Conservation (phyloP, 2,329 filamentous ascomycete genomes). For the Zasmidium citrigriseum region DNA sequence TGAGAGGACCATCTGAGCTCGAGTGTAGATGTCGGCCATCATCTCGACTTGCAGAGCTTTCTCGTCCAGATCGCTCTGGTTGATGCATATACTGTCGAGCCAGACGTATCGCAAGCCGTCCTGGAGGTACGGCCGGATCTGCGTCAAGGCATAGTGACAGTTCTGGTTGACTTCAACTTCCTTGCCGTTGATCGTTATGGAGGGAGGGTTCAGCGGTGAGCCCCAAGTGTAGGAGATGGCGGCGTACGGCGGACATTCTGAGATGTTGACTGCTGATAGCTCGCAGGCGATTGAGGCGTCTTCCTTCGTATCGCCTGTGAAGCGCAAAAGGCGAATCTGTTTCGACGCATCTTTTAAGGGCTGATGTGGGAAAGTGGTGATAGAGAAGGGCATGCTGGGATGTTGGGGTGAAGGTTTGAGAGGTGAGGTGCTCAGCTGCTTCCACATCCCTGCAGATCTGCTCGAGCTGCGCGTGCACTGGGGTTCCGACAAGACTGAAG, state of each 20-base stretch:
- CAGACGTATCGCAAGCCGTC: constrained; percentile 3
- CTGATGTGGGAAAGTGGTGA: not conserved
- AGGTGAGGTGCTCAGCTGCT: not conserved
- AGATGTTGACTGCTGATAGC: not conserved
- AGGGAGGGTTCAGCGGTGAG: not conserved
- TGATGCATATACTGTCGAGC: constrained; percentile 17
- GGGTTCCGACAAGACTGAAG: not conserved
- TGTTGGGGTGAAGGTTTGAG: not conserved
- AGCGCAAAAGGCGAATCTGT: not conserved
- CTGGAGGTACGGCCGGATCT: not conserved
- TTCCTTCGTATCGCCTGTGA: not conserved
- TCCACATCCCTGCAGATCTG: not conserved
- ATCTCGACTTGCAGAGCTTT: constrained; percentile 13
- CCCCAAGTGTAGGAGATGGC: constrained; percentile 9
- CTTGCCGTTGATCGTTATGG: not conserved
- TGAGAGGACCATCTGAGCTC: constrained; percentile 5
- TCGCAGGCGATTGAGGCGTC: not conserved
- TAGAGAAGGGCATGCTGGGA: not conserved
- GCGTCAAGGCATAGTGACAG: constrained; percentile 1
- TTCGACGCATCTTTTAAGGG: not conserved
- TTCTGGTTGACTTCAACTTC: not conserved
- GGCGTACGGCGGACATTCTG: not conserved
- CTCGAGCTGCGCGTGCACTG: too few relatives aligned
- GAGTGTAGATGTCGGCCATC: constrained; percentile 15
- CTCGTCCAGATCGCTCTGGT: constrained; percentile 15